Percentiles rank a stretch among this genome's conserved stretches.
Conservation (phyloP, 352 stramenopile species). For the Globisporangium middletonii region DNA sequence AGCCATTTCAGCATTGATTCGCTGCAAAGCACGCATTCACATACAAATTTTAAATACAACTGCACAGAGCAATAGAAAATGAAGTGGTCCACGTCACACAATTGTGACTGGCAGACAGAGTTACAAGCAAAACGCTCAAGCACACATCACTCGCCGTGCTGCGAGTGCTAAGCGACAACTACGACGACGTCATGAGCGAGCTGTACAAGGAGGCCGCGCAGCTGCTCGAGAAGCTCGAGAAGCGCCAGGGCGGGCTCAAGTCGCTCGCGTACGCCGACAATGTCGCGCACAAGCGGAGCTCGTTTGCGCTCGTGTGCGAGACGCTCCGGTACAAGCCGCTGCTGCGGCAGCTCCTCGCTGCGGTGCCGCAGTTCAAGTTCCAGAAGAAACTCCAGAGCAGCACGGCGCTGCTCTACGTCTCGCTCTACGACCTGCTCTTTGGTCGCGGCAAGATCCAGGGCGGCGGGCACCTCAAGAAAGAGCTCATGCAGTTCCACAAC, state of each 20-base stretch:
- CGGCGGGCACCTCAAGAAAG: constrained; percentile 84
- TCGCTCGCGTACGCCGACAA: constrained; percentile 76
- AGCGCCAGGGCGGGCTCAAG: constrained; percentile 77
- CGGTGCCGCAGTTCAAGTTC: constrained; percentile 65
- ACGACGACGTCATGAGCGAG: constrained; percentile 55
- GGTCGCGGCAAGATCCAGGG: constrained; percentile 82
- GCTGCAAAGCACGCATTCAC: too few species aligned
- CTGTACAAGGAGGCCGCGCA: constrained; percentile 78
- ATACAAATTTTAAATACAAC: too few species aligned
- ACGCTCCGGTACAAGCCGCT: constrained; percentile 85
- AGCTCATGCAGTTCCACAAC: constrained; percentile 69
- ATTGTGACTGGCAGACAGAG: not conserved
- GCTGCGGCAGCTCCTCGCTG: constrained; percentile 56
- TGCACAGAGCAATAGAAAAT: too few species aligned
- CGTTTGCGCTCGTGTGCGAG: constrained; percentile 85
- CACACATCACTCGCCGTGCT: constrained; percentile 1
- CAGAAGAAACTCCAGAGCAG: constrained; percentile 44
- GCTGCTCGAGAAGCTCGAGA: constrained; percentile 74
- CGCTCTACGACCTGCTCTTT: constrained; percentile 87
- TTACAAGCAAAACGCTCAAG: constrained; percentile 2
- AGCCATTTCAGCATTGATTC: too few species aligned
- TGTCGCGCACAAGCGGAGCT: constrained; percentile 84
- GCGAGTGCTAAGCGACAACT: not conserved
- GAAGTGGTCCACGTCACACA: too few species aligned
- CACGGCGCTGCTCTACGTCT: constrained; percentile 67